Evolutionary conservation across 805 yeast genomes (phyloP).

Genomic region (Pichia sporocuriosa): DNA sequence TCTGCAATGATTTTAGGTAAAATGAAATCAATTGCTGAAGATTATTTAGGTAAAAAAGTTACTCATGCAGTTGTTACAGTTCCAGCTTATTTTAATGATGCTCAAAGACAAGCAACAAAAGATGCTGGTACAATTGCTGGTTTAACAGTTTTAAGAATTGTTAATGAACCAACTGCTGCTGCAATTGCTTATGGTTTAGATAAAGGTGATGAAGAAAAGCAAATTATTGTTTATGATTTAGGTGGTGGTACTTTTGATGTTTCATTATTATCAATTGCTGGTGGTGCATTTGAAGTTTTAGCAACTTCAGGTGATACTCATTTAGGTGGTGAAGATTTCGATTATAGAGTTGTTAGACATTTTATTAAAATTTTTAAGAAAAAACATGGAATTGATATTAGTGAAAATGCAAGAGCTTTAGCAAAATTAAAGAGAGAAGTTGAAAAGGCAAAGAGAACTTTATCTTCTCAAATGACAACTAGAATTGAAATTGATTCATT

Average conservation of each 20-base stretch:
- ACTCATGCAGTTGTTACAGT: conserved; percentile 90
- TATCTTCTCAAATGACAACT: conserved; percentile 92
- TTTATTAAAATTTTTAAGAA: conserved; percentile 84
- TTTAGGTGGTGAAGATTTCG: conserved; percentile 97
- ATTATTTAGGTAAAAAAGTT: conserved; percentile 75
- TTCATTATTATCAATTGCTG: conserved; percentile 77
- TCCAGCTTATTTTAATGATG: conserved; percentile 90
- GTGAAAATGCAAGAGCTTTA: conserved; percentile 76
- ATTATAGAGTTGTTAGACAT: conserved; percentile 81
- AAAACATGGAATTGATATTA: conserved; percentile 81
- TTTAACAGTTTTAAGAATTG: conserved; percentile 79
- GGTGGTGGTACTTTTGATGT: conserved; percentile 99
- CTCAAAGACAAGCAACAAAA: conserved; percentile 91
- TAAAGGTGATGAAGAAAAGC: conserved; percentile 74
- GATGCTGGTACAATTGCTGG: conserved; percentile 93
- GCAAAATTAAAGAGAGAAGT: conserved; percentile 95
- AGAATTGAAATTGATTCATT: conserved; percentile 95
- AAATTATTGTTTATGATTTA: conserved; percentile 85
- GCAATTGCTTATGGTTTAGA: conserved; percentile 96
- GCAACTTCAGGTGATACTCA: conserved; percentile 97
- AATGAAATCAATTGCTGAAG: conserved; percentile 92
- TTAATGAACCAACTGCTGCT: conserved; percentile 95
- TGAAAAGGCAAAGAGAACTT: conserved; percentile 95
- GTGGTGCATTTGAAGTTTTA: conserved; percentile 87
- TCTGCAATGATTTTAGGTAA: conserved; percentile 87